Evolutionary conservation across 225 moss, liverwort and hornwort genomes (phyloP), one percentile per base, ranked within the genome.

Genomic region (Asterella californica): DNA sequence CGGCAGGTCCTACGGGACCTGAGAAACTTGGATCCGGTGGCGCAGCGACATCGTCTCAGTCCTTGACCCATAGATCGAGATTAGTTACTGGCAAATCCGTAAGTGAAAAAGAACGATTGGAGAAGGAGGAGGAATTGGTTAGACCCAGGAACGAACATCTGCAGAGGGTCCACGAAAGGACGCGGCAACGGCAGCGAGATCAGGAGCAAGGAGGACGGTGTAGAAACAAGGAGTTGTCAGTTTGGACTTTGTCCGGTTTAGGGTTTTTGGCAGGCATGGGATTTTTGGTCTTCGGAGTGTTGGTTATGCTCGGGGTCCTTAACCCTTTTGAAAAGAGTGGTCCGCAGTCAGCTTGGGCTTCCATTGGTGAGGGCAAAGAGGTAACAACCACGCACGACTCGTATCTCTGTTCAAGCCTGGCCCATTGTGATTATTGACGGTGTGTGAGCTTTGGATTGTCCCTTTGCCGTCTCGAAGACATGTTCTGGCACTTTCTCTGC

Each of bases 211-310:
- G 33, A 36, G 2, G 29, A 1, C 57, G 55, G 25, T 79, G 29
- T 9, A 69, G 64, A 45, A 50, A 76, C 33, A 77, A 60, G 54
- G 80, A 80, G 68, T 52, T 64, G 72, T 74, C 74, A 57, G 69
- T 87, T 82, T 74, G 76, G 80, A 70, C 77, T 12, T 78, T 84
- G 66, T 73, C 80, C 27, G 82, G 77, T 33, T 76, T 87, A 87
- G 87, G 87, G 87, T 77, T 87, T 74, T 52, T 82, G 32, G 84
- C 78, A 21, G 87, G 74, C 29, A 87, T 87, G 87, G 87, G 79
- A 42, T 65, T 84, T 6, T 50, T 87, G 55, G 74, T 62, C 2
- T 84, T 87, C 25, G 87, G 87, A 68, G 68, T 82, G 82, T 79
- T 87, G 33, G 67, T 87, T 57, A 42, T 87, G 69, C 74, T 87